Conservation (phyloP, 2,329 filamentous ascomycete genomes). For the Nakataea oryzae region DNA sequence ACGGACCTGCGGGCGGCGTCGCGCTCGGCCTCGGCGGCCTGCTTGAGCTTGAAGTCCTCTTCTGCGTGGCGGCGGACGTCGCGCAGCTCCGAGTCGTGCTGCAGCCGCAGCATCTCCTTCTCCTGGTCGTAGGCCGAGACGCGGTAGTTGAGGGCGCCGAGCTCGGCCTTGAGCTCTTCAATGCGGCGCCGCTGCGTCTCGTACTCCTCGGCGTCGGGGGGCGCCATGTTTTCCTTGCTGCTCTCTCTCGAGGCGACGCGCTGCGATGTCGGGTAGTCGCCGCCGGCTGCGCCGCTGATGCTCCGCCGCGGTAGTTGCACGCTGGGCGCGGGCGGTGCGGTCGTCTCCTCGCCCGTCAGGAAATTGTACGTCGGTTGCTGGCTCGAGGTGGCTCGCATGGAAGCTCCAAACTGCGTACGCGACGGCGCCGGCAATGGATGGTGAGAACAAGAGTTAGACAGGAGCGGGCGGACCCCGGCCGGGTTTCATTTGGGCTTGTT, state of each 20-base stretch:
- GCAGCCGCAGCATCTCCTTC: conserved; percentile 65
- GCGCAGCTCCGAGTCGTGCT: conserved; percentile 74
- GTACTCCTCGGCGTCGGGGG: conserved; percentile 47
- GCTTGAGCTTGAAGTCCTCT: conserved; percentile 64
- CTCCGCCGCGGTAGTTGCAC: not conserved
- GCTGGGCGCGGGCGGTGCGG: not conserved
- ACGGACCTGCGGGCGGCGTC: conserved; percentile 37
- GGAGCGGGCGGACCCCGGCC: not conserved
- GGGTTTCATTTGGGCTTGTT: not conserved
- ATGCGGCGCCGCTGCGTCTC: conserved; percentile 45
- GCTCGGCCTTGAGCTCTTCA: conserved; percentile 79
- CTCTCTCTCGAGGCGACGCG: conserved; percentile 43
- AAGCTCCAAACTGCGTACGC: conserved; percentile 15
- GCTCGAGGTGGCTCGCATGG: conserved; percentile 15
- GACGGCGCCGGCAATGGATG: not conserved
- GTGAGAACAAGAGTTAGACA: not conserved
- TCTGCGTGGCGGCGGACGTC: conserved; percentile 75
- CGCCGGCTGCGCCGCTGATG: not conserved
- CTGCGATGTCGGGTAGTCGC: conserved; percentile 16
- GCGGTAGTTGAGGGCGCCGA: conserved; percentile 81
- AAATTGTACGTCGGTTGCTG: conserved; percentile 25
- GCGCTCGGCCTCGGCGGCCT: conserved; percentile 46
- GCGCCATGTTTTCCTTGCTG: conserved; percentile 49
- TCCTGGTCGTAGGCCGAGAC: conserved; percentile 82
- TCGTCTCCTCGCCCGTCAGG: conserved; percentile 21